phyloP scores from a whole-genome alignment of 1,139 yeast species.

The Debaryomyces sp. region DNA sequence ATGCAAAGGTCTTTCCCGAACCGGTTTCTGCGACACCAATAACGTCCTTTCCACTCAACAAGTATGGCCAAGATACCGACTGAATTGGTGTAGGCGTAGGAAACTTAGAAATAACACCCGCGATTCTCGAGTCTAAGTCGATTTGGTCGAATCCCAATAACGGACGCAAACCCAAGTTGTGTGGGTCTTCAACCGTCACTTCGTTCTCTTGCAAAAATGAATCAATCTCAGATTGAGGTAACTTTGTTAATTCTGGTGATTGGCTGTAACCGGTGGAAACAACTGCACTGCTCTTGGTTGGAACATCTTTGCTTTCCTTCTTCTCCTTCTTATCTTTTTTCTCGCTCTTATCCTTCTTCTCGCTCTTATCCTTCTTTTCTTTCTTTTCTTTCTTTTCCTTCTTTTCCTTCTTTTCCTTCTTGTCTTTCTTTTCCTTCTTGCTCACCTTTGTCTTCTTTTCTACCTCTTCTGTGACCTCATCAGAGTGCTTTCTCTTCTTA shows the following conservation, averaged over 20 bases:
- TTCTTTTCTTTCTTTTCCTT: conserved; percentile 30
- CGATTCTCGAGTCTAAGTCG: conserved; percentile 56
- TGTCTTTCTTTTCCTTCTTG: conserved; percentile 38
- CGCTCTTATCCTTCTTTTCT: conserved; percentile 46
- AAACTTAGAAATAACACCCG: conserved; percentile 63
- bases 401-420: conserved; percentile 42
- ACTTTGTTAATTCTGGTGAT: conserved; percentile 27
- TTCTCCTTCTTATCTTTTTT: conserved; percentile 48
- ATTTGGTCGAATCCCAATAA: conserved; percentile 68
- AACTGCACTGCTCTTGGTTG: conserved; percentile 31
- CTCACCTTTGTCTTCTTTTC: conserved; percentile 26
- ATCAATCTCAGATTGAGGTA: conserved; percentile 59
- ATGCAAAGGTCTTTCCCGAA: conserved; percentile 96
- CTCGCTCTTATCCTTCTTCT: conserved; percentile 50
- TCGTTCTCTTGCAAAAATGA: conserved; percentile 70
- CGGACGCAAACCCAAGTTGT: conserved; percentile 59
- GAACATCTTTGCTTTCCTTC: conserved; percentile 41
- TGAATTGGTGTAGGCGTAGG: conserved; percentile 96
- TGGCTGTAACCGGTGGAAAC: conserved; percentile 28
- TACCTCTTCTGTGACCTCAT: conserved; percentile 27
- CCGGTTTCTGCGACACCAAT: conserved; percentile 99
- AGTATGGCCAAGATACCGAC: conserved; percentile 95
- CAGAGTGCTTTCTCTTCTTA: conserved; percentile 47
- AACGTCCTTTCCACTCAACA: conserved; percentile 79
- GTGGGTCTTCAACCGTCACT: conserved; percentile 78